Evolutionary conservation across 345 rosid genomes (phyloP), one percentile per base, ranked within the genome.

Genomic region (Cardamine resedifolia): DNA sequence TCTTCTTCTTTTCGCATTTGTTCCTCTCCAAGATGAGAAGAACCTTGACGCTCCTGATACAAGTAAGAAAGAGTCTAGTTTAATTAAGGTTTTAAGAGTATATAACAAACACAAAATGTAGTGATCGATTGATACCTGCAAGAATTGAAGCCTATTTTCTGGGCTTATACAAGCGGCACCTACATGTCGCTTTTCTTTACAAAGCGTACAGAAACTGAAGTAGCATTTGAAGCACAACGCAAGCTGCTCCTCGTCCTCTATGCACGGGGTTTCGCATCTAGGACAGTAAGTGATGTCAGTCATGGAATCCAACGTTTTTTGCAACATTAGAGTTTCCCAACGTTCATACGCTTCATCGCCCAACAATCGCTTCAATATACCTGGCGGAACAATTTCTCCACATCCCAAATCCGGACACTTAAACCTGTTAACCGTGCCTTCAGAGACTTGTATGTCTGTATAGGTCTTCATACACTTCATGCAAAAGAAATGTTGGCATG

Each of bases 401-500:
- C 98, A 93, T 80, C 83, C 83, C 21, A 82, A 62, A 11, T 83
- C 87, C 5, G 86, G 98, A 74, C 98, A 93, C 12, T 79, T 79
- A 65, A 90, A 89, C 78, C 82, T 88, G 80, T 77, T 85, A 62
- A 90, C 73, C 4, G 93, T 86, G 60, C 96, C 96, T 82, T 90
- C 97, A 59, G 84, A 66, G 72, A 93, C 79, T 64, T 88, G 96
- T 10, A 88, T 79, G 62, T 83, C 80, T 20, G 84, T 82, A 75
- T 72, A 93, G 12, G 85, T 86, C 83, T 90, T 86, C 88, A 90
- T 77, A 82, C 98, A 93, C 57, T 81, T 86, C 64, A 68, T 15
- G 71, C 98, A 90, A 81, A 84, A 93, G 80, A 86, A 88, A 83
- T 93, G 98, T 70, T 81, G 79, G 60, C 97, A 93, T 30, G 97